Percentiles rank a stretch among this genome's conserved stretches.
phyloP scores from a whole-genome alignment of 768 basidiomycete genomes.

The Polyporus arcularius region DNA sequence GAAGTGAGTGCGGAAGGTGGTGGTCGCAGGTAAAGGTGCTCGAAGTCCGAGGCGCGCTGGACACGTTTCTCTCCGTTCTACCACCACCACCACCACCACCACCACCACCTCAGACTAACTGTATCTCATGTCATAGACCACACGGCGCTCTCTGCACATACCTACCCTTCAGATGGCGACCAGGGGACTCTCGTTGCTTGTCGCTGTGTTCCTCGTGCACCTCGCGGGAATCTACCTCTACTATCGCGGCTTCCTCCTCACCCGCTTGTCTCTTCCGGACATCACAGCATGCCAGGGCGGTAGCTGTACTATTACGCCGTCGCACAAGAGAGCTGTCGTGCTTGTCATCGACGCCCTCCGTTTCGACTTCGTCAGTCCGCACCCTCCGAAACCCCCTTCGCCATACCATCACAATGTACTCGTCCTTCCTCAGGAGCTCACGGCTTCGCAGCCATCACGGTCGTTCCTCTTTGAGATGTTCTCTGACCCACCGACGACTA shows the following conservation, averaged over 20 bases:
- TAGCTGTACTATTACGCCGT: constrained; percentile 53
- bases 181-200: constrained; percentile 31
- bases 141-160: neutral
- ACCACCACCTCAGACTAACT: neutral
- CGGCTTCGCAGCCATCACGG: constrained; percentile 58
- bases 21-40: neutral
- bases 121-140: neutral
- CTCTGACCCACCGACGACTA: constrained; percentile 94
- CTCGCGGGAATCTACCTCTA: constrained; percentile 84
- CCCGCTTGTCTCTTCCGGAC: constrained; percentile 69
- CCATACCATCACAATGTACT: constrained; percentile 82
- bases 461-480: constrained; percentile 89
- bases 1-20: neutral
- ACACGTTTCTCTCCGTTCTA: neutral
- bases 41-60: neutral
- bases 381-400: constrained; percentile 62
- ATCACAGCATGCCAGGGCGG: constrained; percentile 43
- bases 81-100: neutral
- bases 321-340: constrained; percentile 78
- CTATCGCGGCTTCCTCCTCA: constrained; percentile 87
- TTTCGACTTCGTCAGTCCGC: constrained; percentile 86
- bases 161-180: constrained; percentile 5
- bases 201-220: constrained; percentile 70
- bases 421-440: constrained; percentile 75
- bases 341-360: constrained; percentile 92